These are phyloP conservation scores for Suhomyces terraborum DNA, from an alignment of 1,139 yeast species.

Conservation along the genomic window DNA sequence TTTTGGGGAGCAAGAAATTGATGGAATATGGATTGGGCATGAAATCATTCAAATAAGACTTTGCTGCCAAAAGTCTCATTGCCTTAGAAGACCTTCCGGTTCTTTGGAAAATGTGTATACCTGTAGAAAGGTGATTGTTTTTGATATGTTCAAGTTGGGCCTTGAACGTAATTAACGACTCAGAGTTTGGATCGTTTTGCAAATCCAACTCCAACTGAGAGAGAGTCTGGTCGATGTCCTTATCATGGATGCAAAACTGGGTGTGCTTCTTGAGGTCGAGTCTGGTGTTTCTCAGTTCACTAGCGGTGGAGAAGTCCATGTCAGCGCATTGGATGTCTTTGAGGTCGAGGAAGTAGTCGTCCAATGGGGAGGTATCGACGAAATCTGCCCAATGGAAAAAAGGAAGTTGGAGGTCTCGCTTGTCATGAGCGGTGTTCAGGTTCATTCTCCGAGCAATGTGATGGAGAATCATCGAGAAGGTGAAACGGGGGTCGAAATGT, in stretches of 20 bases:
- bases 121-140: slow-evolving; percentile 22
- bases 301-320: slow-evolving; percentile 26
- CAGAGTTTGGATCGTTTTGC: neutral
- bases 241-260: slow-evolving; percentile 34
- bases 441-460: slow-evolving; percentile 18
- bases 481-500: slow-evolving; percentile 37
- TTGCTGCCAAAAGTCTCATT: slow-evolving; percentile 34
- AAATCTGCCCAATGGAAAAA: slow-evolving; percentile 44
- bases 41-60: slow-evolving; percentile 44
- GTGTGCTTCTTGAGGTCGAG: slow-evolving; percentile 23
- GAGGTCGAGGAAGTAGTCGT: slow-evolving; percentile 20
- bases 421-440: neutral
- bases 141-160: slow-evolving; percentile 13
- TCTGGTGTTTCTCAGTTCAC: slow-evolving; percentile 19
- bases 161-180: slow-evolving; percentile 2
- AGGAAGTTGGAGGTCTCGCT: slow-evolving; percentile 20
- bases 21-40: slow-evolving; percentile 47
- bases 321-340: slow-evolving; percentile 24
- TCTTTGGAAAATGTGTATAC: slow-evolving; percentile 41
- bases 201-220: neutral
- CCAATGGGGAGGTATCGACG: slow-evolving; percentile 30
- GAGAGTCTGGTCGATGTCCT: slow-evolving; percentile 19
- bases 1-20: slow-evolving; percentile 29
- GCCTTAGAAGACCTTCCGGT: slow-evolving; percentile 35
- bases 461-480: slow-evolving; percentile 29